Percentiles rank a stretch among this genome's conserved stretches.
Conservation (phyloP, 1,139 yeast species). For the Pichia sp. region DNA sequence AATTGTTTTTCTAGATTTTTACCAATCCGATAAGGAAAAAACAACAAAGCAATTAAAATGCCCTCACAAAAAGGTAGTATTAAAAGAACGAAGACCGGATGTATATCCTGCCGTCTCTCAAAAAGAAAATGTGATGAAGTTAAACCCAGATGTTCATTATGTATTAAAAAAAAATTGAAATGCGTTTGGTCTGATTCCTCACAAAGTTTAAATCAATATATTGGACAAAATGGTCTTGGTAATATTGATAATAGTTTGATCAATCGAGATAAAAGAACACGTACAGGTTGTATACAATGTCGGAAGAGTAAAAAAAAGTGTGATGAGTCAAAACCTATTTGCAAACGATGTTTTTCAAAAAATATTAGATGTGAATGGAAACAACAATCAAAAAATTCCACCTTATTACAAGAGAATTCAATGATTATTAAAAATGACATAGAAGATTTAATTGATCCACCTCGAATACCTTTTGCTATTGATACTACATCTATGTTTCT, state of each 20-base stretch:
- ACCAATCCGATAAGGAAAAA: too few relatives aligned
- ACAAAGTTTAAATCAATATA: slow-evolving; percentile 3
- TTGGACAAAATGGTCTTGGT: not conserved
- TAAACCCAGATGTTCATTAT: slow-evolving; percentile 1
- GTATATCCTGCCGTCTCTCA: slow-evolving; percentile 2
- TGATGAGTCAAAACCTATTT: slow-evolving; percentile 4
- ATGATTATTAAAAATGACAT: too few relatives aligned
- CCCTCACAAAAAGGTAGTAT: not conserved
- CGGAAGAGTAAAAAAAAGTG: slow-evolving; percentile 5
- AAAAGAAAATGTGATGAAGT: slow-evolving; percentile 7
- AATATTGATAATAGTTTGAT: not conserved
- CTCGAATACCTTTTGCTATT: not conserved
- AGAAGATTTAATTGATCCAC: too few relatives aligned
- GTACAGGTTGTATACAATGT: slow-evolving; percentile 5
- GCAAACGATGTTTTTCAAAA: not conserved
- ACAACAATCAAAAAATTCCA: too few relatives aligned
- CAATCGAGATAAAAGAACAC: not conserved
- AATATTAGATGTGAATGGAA: not conserved
- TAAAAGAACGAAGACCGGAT: slow-evolving; percentile 4
- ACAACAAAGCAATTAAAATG: too few relatives aligned
- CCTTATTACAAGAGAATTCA: too few relatives aligned
- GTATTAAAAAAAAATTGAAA: not conserved
- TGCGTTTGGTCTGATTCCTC: slow-evolving; percentile 5
- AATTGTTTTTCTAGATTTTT: too few relatives aligned
- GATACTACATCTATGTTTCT: not conserved